Conservation (phyloP, 352 stramenopile genomes). For the Aphanomyces euteiches region DNA sequence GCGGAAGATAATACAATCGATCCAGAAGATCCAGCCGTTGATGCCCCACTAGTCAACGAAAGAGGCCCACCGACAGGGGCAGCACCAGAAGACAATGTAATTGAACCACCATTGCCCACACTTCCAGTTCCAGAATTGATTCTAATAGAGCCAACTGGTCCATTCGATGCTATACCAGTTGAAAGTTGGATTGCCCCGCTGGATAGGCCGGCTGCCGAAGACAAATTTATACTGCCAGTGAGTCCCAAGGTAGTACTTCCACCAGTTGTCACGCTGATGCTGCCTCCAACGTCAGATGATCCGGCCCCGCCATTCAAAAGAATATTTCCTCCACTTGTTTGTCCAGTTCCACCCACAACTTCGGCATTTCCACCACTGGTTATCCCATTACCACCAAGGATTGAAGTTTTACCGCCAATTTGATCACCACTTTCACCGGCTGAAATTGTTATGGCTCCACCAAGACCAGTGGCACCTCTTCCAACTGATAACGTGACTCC, state of each 20-base stretch:
- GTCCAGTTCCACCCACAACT: conserved; percentile 3
- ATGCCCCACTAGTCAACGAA: conserved; percentile 40
- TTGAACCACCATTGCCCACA: conserved; percentile 25
- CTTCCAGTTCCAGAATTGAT: conserved; percentile 30
- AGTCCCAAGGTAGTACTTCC: neutral
- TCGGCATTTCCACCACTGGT: conserved; percentile 49
- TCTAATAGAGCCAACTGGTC: conserved; percentile 4
- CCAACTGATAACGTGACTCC: neutral
- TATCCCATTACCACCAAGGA: conserved; percentile 7
- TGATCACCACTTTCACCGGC: conserved; percentile 36
- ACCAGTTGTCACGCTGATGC: conserved; percentile 1
- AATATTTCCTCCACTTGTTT: conserved; percentile 14
- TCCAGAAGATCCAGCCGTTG: conserved; percentile 32
- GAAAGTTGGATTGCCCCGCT: neutral
- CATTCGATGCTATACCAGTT: neutral
- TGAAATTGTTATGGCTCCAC: neutral
- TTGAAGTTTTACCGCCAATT: conserved; percentile 38
- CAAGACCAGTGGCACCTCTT: conserved; percentile 6
- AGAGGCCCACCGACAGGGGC: conserved; percentile 31
- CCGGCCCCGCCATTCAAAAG: conserved; percentile 11
- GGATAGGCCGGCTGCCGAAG: neutral
- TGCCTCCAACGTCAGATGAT: conserved; percentile 6
- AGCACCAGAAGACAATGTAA: neutral
- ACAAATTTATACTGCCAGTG: neutral
- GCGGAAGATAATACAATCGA: conserved; percentile 30